Percentiles rank a stretch among this genome's conserved stretches.
phyloP scores from a whole-genome alignment of 2,329 filamentous ascomycete species.

The Aspergillus fijiensis region DNA sequence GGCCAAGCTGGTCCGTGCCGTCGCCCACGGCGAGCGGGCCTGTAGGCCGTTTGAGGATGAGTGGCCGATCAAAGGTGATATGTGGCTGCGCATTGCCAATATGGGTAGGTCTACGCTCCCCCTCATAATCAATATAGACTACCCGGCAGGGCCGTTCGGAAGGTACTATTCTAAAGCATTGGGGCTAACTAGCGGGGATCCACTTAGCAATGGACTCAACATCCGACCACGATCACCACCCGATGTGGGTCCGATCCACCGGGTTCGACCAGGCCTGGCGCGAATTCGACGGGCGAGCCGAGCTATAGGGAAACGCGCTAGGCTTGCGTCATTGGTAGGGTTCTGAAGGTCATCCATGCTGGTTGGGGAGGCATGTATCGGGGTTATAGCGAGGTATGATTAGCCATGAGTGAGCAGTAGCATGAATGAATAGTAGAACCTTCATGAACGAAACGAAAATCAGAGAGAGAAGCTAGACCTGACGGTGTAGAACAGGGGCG shows the following conservation, averaged over 20 bases:
- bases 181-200: not conserved
- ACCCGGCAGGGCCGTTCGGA: no score
- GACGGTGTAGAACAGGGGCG: no score
- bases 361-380: no score
- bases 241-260: slow-evolving; percentile 40
- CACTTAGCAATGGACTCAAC: slow-evolving; percentile 39
- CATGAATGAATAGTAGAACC: no score
- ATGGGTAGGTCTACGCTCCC: slow-evolving; percentile 36
- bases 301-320: not conserved
- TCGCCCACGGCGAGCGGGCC: slow-evolving; percentile 63
- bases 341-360: not conserved
- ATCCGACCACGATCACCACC: slow-evolving; percentile 17
- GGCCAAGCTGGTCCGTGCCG: slow-evolving; percentile 70
- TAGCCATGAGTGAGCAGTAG: no score
- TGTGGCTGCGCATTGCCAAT: slow-evolving; percentile 48
- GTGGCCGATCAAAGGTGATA: slow-evolving; percentile 41
- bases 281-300: slow-evolving; percentile 17
- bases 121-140: not conserved
- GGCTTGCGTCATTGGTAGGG: not conserved
- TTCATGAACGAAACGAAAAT: no score
- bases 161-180: no score
- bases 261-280: slow-evolving; percentile 47
- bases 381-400: no score
- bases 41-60: slow-evolving; percentile 37
- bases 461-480: no score